These are phyloP conservation scores for Vigna hirtella DNA, from an alignment of 306 rosid species.

Conservation along the genomic window DNA sequence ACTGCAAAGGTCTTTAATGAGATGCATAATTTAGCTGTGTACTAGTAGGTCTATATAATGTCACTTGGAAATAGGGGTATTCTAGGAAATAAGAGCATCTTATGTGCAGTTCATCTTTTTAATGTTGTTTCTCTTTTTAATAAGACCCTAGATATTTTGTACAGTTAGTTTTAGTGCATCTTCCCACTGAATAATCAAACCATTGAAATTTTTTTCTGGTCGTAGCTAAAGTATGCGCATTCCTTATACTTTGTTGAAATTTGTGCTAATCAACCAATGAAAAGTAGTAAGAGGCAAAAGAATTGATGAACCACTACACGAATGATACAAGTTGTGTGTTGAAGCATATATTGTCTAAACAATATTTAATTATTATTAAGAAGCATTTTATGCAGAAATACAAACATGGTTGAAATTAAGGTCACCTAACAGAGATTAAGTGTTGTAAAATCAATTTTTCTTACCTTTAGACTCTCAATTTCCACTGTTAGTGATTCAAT, in stretches of 20 bases:
- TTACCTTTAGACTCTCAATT: slow-evolving; percentile 74
- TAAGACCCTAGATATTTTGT: neutral
- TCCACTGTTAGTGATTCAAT: slow-evolving; percentile 72
- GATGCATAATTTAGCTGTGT: slow-evolving; percentile 34
- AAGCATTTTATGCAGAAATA: slow-evolving; percentile 30
- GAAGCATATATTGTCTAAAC: slow-evolving; percentile 37
- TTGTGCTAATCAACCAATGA: slow-evolving; percentile 24
- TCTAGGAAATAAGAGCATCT: neutral
- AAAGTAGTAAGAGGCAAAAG: slow-evolving; percentile 26
- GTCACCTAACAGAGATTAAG: slow-evolving; percentile 20
- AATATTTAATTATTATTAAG: slow-evolving; percentile 19
- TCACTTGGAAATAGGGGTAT: neutral
- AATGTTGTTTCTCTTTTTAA: neutral
- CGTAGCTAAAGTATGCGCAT: slow-evolving; percentile 29
- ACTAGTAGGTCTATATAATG: neutral
- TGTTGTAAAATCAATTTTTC: slow-evolving; percentile 38
- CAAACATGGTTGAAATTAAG: slow-evolving; percentile 38
- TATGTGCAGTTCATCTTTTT: neutral
- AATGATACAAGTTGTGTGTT: slow-evolving; percentile 17
- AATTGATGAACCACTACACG: slow-evolving; percentile 19
- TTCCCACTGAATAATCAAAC: neutral
- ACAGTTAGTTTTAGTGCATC: neutral
- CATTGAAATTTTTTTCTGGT: slow-evolving; percentile 15
- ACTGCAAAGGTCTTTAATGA: neutral
- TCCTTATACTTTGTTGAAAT: slow-evolving; percentile 18